Base-by-base conservation (phyloP, 331 rosid genomes). In the Phaseolus coccineus region DNA sequence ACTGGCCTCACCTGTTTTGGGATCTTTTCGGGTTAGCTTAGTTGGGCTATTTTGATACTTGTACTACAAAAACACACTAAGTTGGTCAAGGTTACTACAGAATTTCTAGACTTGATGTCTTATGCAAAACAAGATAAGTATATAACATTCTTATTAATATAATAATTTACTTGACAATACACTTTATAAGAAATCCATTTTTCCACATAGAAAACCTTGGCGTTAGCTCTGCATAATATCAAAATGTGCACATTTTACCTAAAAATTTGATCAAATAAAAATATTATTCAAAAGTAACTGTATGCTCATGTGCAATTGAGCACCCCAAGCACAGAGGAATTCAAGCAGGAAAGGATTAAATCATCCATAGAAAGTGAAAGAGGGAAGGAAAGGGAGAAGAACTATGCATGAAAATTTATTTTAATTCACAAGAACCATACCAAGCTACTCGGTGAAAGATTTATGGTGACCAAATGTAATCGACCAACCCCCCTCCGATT, bases 391-490 rank as follows among this genome's bases (percentile, higher is more conserved):
- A 37, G 10, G 37, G 31, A 33, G 9, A 16, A 42, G 64, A 68
- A 70, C 71, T 11, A 28, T 15, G n/a, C 62, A 65, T 46, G 7
- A 68, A 73, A 73, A 11, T 67, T 68, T n/a, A 11, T 67, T 68
- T n/a, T 40, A 73, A 40, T 40, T 57, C 57, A 57, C 31, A 71
- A 67, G 82, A 78, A 14, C 51, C 94, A 82, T 92, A 95, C 97
- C 97, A 91, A 82, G 79, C 78, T 80, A 67, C 85, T 81, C 2
- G 91, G 87, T 28, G 91, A 83, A 79, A 89, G 87, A 82, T 87
- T 89, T 80, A 88, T 44, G 61, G 90, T 81, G 69, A 85, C 85
- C 79, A 85, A 79, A 81, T 85, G 92, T 9, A 84, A 82, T 67
- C 89, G 90, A 68, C 87, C 79, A 86, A 85, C 88, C 73, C 83